A percentile compares a stretch with the other conserved stretches of the same genome.
phyloP scores from a whole-genome alignment of 192 early-diverging fungal species.

The Umbelopsis sp. region DNA sequence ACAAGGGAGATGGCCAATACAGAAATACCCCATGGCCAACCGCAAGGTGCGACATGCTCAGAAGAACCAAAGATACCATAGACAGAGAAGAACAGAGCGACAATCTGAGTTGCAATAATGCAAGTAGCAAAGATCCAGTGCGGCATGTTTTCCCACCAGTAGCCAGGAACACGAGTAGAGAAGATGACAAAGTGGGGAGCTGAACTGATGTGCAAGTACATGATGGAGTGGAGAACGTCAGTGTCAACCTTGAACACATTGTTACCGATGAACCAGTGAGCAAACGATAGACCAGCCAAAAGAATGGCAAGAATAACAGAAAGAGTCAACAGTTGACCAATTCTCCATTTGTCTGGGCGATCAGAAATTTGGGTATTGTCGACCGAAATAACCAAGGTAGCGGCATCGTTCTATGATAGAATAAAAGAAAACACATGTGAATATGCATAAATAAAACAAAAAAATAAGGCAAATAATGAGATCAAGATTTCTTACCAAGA shows the following conservation, averaged over 20 bases:
- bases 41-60: conserved; percentile 50
- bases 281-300: conserved; percentile 77
- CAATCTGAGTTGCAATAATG: conserved; percentile 81
- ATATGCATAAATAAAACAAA: neutral
- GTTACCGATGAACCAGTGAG: conserved; percentile 78
- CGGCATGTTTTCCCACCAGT: conserved; percentile 80
- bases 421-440: neutral
- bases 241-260: conserved; percentile 52
- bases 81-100: conserved; percentile 79
- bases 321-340: conserved; percentile 83
- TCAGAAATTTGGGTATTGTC: conserved; percentile 89
- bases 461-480: neutral
- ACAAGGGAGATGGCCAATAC: conserved; percentile 69
- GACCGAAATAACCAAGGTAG: conserved; percentile 87
- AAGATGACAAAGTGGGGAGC: conserved; percentile 88
- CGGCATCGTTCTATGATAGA: conserved; percentile 70
- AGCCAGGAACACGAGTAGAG: conserved; percentile 77
- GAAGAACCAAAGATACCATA: conserved; percentile 55
- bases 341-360: conserved; percentile 91
- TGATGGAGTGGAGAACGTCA: conserved; percentile 75
- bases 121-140: conserved; percentile 66
- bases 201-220: conserved; percentile 91
- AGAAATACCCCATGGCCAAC: conserved; percentile 65
- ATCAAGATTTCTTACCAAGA: conserved; percentile 68
- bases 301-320: conserved; percentile 77